Evolutionary conservation across 495 filamentous ascomycete genomes (phyloP).

Genomic region (Xylaria flabelliformis): DNA sequence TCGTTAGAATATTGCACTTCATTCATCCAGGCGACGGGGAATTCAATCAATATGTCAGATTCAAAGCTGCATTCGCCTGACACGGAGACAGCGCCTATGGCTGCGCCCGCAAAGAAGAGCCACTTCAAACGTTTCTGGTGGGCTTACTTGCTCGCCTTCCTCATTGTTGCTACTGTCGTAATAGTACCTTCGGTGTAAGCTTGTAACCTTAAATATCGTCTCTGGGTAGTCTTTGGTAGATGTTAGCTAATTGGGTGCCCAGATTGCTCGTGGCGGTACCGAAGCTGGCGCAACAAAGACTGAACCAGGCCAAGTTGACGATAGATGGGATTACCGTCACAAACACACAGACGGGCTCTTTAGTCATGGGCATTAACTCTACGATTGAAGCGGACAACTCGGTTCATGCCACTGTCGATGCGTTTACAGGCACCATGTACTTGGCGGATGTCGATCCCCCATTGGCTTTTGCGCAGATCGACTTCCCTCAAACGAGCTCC

Average conservation of each 20-base stretch:
- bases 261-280: constrained; percentile 78
- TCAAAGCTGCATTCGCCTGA: not conserved
- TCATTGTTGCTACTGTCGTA: constrained; percentile 60
- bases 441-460: constrained; percentile 62
- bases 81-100: not conserved
- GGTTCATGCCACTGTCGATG: constrained; percentile 51
- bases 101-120: constrained; percentile 31
- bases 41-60: constrained; percentile 9
- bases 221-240: not conserved
- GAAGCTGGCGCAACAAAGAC: constrained; percentile 70
- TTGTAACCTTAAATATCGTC: not conserved
- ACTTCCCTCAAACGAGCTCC: constrained; percentile 60
- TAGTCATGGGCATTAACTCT: constrained; percentile 64
- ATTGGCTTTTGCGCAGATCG: constrained; percentile 59
- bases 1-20: constrained; percentile 1
- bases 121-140: constrained; percentile 71
- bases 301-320: constrained; percentile 68
- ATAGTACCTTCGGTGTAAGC: constrained; percentile 73
- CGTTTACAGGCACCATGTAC: constrained; percentile 53
- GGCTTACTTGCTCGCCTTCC: constrained; percentile 67
- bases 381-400: constrained; percentile 60
- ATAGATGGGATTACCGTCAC: constrained; percentile 65
- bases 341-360: constrained; percentile 61
- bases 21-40: not conserved
- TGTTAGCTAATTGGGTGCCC: constrained; percentile 22